These are phyloP conservation scores for Fusarium mundagurra DNA, from an alignment of 2,329 filamentous ascomycete genomes.

Conservation along the genomic window DNA sequence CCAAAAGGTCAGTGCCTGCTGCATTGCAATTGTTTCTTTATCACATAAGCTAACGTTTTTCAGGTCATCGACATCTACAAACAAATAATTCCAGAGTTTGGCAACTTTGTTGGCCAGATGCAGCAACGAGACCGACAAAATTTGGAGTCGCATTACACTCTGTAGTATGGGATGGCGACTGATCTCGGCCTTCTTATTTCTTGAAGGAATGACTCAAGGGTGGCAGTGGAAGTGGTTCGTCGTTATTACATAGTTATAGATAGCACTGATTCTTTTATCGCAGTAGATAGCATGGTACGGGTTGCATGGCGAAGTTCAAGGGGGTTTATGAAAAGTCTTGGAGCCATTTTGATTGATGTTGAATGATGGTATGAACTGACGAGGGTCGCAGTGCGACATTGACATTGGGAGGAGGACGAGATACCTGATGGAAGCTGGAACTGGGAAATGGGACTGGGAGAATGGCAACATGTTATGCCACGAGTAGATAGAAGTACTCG, in stretches of 20 bases:
- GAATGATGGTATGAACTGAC: constrained; percentile 37
- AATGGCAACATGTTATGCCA: constrained; percentile 21
- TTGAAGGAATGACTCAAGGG: constrained; percentile 15
- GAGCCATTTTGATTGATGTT: constrained; percentile 32
- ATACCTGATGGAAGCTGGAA: constrained; percentile 23
- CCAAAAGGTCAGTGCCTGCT: constrained; percentile 69
- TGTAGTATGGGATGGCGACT: constrained; percentile 43
- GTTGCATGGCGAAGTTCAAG: constrained; percentile 39
- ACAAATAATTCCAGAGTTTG: constrained; percentile 68
- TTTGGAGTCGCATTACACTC: constrained; percentile 59
- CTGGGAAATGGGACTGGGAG: constrained; percentile 9
- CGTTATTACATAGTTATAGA: constrained; percentile 46
- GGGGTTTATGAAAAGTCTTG: constrained; percentile 26
- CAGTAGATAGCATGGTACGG: constrained; percentile 40
- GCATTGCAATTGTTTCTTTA: not conserved
- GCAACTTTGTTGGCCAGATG: constrained; percentile 63
- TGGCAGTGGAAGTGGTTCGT: constrained; percentile 3
- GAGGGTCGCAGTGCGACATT: constrained; percentile 15
- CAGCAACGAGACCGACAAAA: constrained; percentile 60
- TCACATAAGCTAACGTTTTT: not conserved
- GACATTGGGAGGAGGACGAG: constrained; percentile 25
- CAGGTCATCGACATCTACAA: constrained; percentile 66
- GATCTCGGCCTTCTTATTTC: not conserved
- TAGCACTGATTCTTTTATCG: constrained; percentile 42
- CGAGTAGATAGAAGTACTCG: constrained; percentile 29